Conservation (phyloP, 2,329 filamentous ascomycete species). For the Lachnellula occidentalis region DNA sequence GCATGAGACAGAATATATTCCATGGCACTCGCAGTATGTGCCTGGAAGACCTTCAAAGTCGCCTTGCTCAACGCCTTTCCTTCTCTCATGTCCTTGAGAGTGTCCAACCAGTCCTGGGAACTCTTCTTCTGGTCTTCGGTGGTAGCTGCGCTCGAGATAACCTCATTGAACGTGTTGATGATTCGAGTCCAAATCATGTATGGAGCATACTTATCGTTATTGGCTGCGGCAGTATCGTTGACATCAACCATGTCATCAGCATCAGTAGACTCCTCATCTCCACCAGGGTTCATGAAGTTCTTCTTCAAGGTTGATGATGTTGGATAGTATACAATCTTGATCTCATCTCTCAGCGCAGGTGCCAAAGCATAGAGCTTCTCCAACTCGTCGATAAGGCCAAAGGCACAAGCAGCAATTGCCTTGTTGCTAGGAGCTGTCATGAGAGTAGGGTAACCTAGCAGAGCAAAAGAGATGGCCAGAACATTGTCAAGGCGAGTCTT, state of each 20-base stretch:
- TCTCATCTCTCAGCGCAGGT: background rate
- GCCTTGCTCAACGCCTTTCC: background rate
- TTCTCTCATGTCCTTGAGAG: too few species aligned
- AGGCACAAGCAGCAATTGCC: background rate
- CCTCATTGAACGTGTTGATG: background rate
- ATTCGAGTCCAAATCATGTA: slow-evolving; percentile 1
- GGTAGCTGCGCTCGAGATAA: too few species aligned
- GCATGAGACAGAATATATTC: background rate
- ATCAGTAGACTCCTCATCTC: background rate
- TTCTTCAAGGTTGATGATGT: background rate
- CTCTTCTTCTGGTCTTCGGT: too few species aligned
- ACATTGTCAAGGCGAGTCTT: slow-evolving; percentile 4
- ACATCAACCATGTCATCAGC: background rate
- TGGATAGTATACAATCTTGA: slow-evolving; percentile 1
- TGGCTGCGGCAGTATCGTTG: background rate
- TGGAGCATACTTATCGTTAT: background rate
- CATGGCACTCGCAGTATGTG: background rate
- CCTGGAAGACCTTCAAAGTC: background rate
- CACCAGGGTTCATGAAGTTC: background rate
- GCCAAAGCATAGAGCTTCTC: background rate
- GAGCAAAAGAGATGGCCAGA: background rate
- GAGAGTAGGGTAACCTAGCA: background rate
- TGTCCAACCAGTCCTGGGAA: too few species aligned
- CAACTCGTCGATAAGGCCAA: background rate
- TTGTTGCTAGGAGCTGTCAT: slow-evolving; percentile 6